A percentile compares a stretch with the other conserved stretches of the same genome.
Evolutionary conservation across 2,329 filamentous ascomycete genomes (phyloP).

Genomic region (Fusarium pseudograminearum): DNA sequence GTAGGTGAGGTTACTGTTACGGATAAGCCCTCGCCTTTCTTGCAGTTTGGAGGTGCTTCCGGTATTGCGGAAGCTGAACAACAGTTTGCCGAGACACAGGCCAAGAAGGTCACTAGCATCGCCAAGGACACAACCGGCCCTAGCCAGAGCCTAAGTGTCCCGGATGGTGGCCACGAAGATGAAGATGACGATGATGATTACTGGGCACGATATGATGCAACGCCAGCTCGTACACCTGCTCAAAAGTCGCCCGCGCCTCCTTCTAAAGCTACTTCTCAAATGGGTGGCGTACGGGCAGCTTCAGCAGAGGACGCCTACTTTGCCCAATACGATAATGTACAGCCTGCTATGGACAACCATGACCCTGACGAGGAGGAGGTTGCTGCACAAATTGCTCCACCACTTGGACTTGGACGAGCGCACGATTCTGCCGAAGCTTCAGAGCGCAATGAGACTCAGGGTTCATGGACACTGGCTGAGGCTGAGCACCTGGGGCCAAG

Average conservation of each 20-base stretch:
- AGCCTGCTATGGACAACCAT: slow-evolving; percentile 83
- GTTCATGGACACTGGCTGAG: slow-evolving; percentile 60
- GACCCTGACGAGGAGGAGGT: slow-evolving; percentile 77
- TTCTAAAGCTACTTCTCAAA: slow-evolving; percentile 46
- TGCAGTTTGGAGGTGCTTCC: slow-evolving; percentile 62
- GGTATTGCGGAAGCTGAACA: slow-evolving; percentile 72
- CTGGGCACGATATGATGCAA: slow-evolving; percentile 82
- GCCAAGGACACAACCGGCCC: slow-evolving; percentile 28
- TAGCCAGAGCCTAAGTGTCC: slow-evolving; percentile 29
- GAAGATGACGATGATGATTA: slow-evolving; percentile 82
- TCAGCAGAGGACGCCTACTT: slow-evolving; percentile 78
- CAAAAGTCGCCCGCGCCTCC: slow-evolving; percentile 72
- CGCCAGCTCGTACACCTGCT: slow-evolving; percentile 73
- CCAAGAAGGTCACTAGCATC: slow-evolving; percentile 38
- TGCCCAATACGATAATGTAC: slow-evolving; percentile 80
- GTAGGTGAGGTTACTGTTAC: slow-evolving; percentile 75
- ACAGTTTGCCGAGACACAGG: slow-evolving; percentile 57
- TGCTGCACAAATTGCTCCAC: slow-evolving; percentile 51
- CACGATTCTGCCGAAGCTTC: slow-evolving; percentile 34
- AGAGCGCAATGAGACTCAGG: slow-evolving; percentile 48
- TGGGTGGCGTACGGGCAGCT: slow-evolving; percentile 42
- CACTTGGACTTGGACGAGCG: slow-evolving; percentile 45
- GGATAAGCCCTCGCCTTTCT: slow-evolving; percentile 69
- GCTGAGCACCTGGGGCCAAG: slow-evolving; percentile 56
- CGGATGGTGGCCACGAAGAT: slow-evolving; percentile 46